Conservation (phyloP, 78 protist species). For the Kipferlia bialata region DNA sequence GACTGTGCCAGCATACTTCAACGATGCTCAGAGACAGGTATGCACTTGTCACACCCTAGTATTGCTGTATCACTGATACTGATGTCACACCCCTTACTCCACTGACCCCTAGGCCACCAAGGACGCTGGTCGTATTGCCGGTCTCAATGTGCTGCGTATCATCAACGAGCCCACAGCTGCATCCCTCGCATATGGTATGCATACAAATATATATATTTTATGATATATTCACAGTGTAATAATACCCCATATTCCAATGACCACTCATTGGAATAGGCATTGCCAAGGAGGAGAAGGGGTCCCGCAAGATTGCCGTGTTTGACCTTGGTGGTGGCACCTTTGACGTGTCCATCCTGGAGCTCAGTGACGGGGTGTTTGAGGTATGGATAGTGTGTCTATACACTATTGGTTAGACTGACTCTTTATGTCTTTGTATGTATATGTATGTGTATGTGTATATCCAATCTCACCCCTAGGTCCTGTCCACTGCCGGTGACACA, state of each 20-base stretch:
- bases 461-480: too few species aligned
- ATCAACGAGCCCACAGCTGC: constrained; percentile 99
- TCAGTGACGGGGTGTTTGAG: constrained; percentile 92
- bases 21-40: constrained; percentile 6
- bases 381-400: too few species aligned
- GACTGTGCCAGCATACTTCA: constrained; percentile 95
- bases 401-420: neutral
- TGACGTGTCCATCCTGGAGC: constrained; percentile 84
- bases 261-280: too few species aligned
- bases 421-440: neutral
- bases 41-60: too few species aligned
- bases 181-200: constrained; percentile 81
- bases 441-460: neutral
- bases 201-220: too few species aligned
- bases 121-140: constrained; percentile 30
- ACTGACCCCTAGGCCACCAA: too few species aligned
- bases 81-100: too few species aligned
- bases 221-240: too few species aligned
- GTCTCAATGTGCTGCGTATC: constrained; percentile 80
- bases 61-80: too few species aligned
- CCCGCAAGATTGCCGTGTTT: constrained; percentile 73
- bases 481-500: constrained; percentile 93
- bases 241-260: too few species aligned
- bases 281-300: constrained; percentile 51
- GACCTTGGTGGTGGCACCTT: constrained; percentile 99